Percentiles rank a stretch among this genome's conserved stretches.
Conservation (phyloP, 176 grass and related monocot species). For the maize (Zea mays) region DNA sequence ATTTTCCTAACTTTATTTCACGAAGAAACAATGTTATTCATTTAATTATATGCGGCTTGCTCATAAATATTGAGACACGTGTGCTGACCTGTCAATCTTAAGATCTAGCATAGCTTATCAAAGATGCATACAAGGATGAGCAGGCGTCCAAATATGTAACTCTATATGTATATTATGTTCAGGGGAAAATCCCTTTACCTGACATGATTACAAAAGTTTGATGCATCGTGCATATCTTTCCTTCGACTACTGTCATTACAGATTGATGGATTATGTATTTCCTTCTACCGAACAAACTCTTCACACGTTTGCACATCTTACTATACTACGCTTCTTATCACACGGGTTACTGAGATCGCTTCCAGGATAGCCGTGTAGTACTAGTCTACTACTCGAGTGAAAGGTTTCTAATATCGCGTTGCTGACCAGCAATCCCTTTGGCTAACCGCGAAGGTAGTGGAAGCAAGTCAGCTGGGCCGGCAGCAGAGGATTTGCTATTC, state of each 20-base stretch:
- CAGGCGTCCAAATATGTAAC: neutral
- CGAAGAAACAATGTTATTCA: no score
- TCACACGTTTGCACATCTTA: neutral
- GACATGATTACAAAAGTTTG: neutral
- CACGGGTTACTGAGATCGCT: neutral
- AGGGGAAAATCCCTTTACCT: neutral
- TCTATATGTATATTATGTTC: neutral
- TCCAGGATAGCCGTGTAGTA: neutral
- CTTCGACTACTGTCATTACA: neutral
- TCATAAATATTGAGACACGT: no score
- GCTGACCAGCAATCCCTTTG: constrained; percentile 78
- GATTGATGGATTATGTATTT: neutral
- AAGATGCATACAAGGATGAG: no score
- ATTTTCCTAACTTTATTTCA: no score
- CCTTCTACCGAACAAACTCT: neutral
- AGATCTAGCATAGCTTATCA: no score
- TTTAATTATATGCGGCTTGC: no score
- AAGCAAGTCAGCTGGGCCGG: constrained; percentile 53
- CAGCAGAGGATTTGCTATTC: constrained; percentile 41
- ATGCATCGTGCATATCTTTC: neutral
- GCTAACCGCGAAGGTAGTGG: constrained; percentile 56
- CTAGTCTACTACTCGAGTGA: constrained; percentile 47
- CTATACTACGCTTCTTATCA: neutral
- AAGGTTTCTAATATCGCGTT: constrained; percentile 67
- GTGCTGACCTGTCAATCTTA: no score